phyloP scores from a whole-genome alignment of 2,329 filamentous ascomycete genomes.

The Rosellinia necatrix region DNA sequence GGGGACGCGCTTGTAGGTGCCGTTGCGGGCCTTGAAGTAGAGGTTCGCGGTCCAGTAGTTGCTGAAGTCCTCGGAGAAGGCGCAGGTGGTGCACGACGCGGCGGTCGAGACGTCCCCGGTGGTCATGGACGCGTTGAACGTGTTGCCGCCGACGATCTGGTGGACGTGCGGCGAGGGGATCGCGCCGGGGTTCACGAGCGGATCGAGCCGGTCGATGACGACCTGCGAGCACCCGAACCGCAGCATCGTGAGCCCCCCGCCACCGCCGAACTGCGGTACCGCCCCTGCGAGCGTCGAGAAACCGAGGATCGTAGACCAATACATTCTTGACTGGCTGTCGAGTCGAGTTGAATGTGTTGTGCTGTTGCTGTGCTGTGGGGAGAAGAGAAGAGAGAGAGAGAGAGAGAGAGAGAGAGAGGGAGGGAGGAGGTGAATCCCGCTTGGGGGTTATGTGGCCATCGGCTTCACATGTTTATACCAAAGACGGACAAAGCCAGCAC shows the following conservation, averaged over 20 bases:
- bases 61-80: slow-evolving; percentile 42
- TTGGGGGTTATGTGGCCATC: neutral
- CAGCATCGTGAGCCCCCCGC: slow-evolving; percentile 37
- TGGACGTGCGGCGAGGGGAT: slow-evolving; percentile 60
- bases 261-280: slow-evolving; percentile 37
- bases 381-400: neutral
- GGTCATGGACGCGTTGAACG: slow-evolving; percentile 50
- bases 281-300: slow-evolving; percentile 39
- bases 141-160: slow-evolving; percentile 58
- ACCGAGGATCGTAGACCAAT: slow-evolving; percentile 40
- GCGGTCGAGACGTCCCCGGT: slow-evolving; percentile 39
- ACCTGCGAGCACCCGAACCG: slow-evolving; percentile 54
- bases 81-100: slow-evolving; percentile 50
- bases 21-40: slow-evolving; percentile 42
- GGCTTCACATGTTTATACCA: slow-evolving; percentile 20
- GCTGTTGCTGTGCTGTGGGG: neutral
- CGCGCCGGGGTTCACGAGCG: slow-evolving; percentile 47
- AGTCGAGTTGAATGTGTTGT: neutral
- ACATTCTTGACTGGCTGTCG: slow-evolving; percentile 34
- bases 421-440: neutral
- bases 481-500: too few species aligned
- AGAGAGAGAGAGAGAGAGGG: neutral
- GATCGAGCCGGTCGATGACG: slow-evolving; percentile 50
- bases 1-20: slow-evolving; percentile 40
- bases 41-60: slow-evolving; percentile 43